Conservation (phyloP, 2,329 filamentous ascomycete species). For the Colletotrichum sp. region DNA sequence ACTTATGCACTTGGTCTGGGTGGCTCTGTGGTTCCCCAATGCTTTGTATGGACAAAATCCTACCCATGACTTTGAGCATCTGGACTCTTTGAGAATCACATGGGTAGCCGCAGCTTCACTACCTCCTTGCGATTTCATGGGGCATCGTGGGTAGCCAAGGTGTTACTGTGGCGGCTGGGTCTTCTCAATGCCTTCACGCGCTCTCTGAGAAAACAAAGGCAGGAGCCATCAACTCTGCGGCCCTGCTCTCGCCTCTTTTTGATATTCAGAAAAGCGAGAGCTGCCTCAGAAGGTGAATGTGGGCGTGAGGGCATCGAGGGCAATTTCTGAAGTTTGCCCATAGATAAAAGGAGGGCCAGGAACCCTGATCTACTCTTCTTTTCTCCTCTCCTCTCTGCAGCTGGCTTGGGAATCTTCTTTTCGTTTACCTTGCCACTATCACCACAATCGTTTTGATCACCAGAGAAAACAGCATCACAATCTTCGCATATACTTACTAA, state of each 20-base stretch:
- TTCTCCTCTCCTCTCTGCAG: not conserved
- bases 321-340: not conserved
- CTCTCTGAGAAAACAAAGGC: not conserved
- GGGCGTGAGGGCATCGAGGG: not conserved
- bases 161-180: accelerated
- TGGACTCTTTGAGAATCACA: not conserved
- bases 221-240: not conserved
- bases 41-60: not conserved
- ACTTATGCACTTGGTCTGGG: not conserved
- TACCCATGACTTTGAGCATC: not conserved
- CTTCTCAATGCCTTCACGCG: not conserved
- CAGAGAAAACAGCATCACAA: not conserved
- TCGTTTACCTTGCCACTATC: not conserved
- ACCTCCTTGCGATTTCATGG: not conserved
- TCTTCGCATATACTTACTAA: not conserved
- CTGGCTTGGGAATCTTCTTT: not conserved
- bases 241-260: not conserved
- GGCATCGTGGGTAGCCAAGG: not conserved
- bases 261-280: not conserved
- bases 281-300: not conserved
- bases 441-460: not conserved
- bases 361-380: not conserved
- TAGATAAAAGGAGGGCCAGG: not conserved
- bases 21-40: not conserved
- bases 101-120: not conserved